These are phyloP conservation scores for Sicyos edulis DNA, from an alignment of 306 rosid genomes.

Conservation along the genomic window DNA sequence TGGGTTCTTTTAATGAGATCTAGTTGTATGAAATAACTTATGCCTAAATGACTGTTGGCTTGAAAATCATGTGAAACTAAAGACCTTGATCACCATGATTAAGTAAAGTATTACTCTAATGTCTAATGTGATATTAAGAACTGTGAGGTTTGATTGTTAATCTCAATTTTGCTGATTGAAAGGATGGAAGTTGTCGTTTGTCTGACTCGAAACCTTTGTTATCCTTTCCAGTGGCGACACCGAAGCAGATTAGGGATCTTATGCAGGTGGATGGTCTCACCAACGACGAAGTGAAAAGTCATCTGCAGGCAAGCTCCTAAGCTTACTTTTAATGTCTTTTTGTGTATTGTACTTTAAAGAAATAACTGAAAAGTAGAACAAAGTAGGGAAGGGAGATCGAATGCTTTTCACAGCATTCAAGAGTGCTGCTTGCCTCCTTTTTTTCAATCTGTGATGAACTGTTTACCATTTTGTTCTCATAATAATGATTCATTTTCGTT, in stretches of 20 bases:
- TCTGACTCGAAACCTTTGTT: constrained; percentile 2
- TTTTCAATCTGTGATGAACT: too few relatives aligned
- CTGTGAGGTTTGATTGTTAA: neutral
- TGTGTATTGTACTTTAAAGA: neutral
- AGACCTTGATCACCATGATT: neutral
- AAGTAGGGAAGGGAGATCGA: too few relatives aligned
- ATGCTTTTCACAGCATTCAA: too few relatives aligned
- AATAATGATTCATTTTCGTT: neutral
- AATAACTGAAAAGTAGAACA: neutral
- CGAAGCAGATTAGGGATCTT: constrained; percentile 96
- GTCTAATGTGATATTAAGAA: neutral
- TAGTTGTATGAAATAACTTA: neutral
- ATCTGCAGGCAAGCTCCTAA: constrained; percentile 67
- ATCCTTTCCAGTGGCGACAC: constrained; percentile 74
- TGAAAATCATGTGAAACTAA: neutral
- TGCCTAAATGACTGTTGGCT: neutral
- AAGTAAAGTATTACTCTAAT: neutral
- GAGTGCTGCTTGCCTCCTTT: too few relatives aligned
- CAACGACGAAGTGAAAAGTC: constrained; percentile 98
- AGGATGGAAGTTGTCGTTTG: too few relatives aligned
- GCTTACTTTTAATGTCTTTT: neutral
- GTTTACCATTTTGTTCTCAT: neutral
- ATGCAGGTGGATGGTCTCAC: constrained; percentile 99
- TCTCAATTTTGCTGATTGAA: neutral
- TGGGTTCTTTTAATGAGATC: too few relatives aligned